phyloP scores from a whole-genome alignment of 2,329 filamentous ascomycete species.

The Zymoseptoria ardabiliae region DNA sequence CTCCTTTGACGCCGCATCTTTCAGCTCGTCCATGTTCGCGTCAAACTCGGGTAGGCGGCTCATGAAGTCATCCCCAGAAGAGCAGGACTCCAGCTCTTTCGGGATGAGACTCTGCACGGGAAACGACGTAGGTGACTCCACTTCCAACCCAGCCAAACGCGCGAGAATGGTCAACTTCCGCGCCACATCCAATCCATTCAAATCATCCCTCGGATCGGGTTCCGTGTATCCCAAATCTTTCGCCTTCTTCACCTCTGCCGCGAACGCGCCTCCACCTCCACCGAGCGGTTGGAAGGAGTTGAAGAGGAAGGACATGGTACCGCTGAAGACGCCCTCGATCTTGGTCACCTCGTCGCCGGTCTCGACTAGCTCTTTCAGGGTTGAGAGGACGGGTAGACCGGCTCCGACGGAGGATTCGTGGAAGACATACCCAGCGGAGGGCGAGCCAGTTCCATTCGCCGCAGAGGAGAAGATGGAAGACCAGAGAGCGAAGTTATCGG shows the following conservation, averaged over 20 bases:
- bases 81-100: conserved; percentile 68
- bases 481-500: conserved; percentile 73
- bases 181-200: conserved; percentile 87
- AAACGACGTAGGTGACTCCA: conserved; percentile 80
- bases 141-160: conserved; percentile 69
- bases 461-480: conserved; percentile 75
- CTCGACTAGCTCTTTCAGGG: conserved; percentile 85
- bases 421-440: conserved; percentile 66
- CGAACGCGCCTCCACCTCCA: conserved; percentile 74
- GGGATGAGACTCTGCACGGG: conserved; percentile 92
- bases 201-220: conserved; percentile 76
- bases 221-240: conserved; percentile 91
- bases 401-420: conserved; percentile 94
- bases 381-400: conserved; percentile 86
- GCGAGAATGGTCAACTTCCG: conserved; percentile 93
- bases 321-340: conserved; percentile 95
- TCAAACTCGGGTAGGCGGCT: conserved; percentile 74
- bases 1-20: conserved; percentile 73
- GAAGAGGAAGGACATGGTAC: conserved; percentile 97
- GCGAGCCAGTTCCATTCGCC: conserved; percentile 47
- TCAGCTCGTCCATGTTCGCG: conserved; percentile 79
- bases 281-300: conserved; percentile 86
- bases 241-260: conserved; percentile 82
- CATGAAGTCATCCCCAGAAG: conserved; percentile 80
- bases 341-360: conserved; percentile 86